Evolutionary conservation across 2,329 filamentous ascomycete genomes (phyloP).

Genomic region (Epichloe aotearoae): DNA sequence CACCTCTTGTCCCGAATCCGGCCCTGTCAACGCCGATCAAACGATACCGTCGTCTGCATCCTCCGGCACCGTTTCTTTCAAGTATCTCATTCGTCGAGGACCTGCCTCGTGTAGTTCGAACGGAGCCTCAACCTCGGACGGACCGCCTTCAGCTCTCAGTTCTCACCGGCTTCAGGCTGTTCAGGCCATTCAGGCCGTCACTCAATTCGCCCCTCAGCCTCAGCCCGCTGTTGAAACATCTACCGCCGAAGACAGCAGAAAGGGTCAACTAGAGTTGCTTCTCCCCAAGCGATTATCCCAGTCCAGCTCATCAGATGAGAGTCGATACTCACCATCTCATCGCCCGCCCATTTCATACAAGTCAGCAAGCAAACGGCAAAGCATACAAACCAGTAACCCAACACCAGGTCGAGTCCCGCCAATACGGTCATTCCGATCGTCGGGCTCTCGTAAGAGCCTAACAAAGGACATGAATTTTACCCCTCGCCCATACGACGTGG

Average conservation of each 20-base stretch:
- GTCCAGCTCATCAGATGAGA: slow-evolving; percentile 33
- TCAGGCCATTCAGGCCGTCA: slow-evolving; percentile 14
- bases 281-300: slow-evolving; percentile 29
- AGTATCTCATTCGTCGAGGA: slow-evolving; percentile 24
- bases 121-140: slow-evolving; percentile 19
- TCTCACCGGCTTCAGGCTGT: slow-evolving; percentile 20
- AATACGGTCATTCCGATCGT: slow-evolving; percentile 43
- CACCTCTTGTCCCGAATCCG: slow-evolving; percentile 10
- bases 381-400: slow-evolving; percentile 19
- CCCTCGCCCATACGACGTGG: slow-evolving; percentile 29
- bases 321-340: slow-evolving; percentile 24
- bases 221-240: slow-evolving; percentile 11
- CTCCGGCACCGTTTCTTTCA: slow-evolving; percentile 15
- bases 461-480: slow-evolving; percentile 39
- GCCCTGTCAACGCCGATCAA: slow-evolving; percentile 10
- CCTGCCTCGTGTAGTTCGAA: slow-evolving; percentile 25
- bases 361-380: slow-evolving; percentile 20
- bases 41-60: slow-evolving; percentile 10
- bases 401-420: slow-evolving; percentile 33
- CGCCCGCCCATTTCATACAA: slow-evolving; percentile 39
- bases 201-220: slow-evolving; percentile 1
- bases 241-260: slow-evolving; percentile 11
- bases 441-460: slow-evolving; percentile 41
- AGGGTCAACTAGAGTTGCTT: slow-evolving; percentile 34
- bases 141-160: slow-evolving; percentile 19